Evolutionary conservation across 331 rosid genomes (phyloP).

Genomic region (Prunus yedoensis): DNA sequence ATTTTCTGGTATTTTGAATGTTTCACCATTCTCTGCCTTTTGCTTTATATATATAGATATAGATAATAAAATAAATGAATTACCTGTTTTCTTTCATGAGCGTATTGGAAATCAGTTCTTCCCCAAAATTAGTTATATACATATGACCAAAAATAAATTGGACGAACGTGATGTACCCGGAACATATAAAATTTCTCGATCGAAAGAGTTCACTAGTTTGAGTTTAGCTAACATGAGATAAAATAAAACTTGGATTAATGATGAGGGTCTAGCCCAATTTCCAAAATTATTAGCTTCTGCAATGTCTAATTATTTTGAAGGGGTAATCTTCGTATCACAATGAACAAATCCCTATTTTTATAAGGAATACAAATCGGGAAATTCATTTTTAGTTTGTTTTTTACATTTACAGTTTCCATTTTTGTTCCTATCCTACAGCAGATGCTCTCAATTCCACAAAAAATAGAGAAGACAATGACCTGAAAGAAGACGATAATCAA

Average conservation of each 20-base stretch:
- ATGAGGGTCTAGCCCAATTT: too few relatives aligned
- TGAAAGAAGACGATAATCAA: not conserved
- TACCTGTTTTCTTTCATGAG: too few relatives aligned
- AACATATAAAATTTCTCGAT: too few relatives aligned
- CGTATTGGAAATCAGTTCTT: too few relatives aligned
- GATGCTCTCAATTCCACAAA: not conserved
- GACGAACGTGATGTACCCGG: accelerated
- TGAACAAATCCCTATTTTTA: not conserved
- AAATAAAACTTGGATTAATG: not conserved
- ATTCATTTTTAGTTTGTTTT: not conserved
- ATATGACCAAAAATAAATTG: too few relatives aligned
- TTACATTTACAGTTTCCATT: not conserved
- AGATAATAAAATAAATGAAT: too few relatives aligned
- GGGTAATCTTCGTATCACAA: not conserved
- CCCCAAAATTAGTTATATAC: too few relatives aligned
- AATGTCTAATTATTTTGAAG: not conserved
- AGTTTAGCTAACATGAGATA: not conserved
- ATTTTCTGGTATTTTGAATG: too few relatives aligned
- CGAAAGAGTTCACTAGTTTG: too few relatives aligned
- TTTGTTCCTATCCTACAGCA: not conserved
- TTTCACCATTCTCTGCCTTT: too few relatives aligned
- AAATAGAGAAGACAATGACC: slow-evolving; percentile 15
- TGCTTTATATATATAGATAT: too few relatives aligned
- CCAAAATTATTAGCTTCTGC: not conserved
- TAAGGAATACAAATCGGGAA: not conserved